Conservation (phyloP, 129 eudicot genomes). For the Scalesia atractyloides region DNA sequence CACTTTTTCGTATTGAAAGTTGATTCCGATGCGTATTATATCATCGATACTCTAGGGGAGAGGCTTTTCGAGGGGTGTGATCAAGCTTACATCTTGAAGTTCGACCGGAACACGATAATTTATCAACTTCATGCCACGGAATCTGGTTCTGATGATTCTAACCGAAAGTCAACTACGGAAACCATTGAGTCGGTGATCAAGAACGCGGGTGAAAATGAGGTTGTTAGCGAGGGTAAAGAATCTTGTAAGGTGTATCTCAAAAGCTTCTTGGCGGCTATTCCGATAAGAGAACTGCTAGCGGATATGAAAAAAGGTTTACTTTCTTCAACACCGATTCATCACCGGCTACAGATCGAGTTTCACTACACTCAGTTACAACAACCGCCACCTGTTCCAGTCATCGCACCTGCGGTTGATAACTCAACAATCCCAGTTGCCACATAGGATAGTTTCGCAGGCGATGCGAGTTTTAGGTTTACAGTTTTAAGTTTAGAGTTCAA, state of each 20-base stretch:
- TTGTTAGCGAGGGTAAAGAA: conserved; percentile 61
- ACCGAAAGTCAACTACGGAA: conserved; percentile 9
- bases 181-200: background rate
- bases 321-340: conserved; percentile 57
- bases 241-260: conserved; percentile 72
- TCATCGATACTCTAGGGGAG: conserved; percentile 73
- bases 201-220: conserved; percentile 18
- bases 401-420: conserved; percentile 11
- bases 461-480: conserved; percentile 13
- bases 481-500: conserved; percentile 8
- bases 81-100: conserved; percentile 68
- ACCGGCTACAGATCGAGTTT: conserved; percentile 66
- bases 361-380: conserved; percentile 53
- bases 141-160: conserved; percentile 5
- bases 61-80: conserved; percentile 69
- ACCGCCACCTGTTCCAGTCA: conserved; percentile 1
- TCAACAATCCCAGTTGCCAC: conserved; percentile 4
- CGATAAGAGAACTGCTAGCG: conserved; percentile 64
- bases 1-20: conserved; percentile 88
- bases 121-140: background rate
- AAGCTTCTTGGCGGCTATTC: conserved; percentile 76
- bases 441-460: conserved; percentile 21
- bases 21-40: conserved; percentile 54
- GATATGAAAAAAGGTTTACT: conserved; percentile 68
- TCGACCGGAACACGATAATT: conserved; percentile 37